Evolutionary conservation across 257 asterid genomes (phyloP).

Genomic region (Nicotiana tomentosiformis): DNA sequence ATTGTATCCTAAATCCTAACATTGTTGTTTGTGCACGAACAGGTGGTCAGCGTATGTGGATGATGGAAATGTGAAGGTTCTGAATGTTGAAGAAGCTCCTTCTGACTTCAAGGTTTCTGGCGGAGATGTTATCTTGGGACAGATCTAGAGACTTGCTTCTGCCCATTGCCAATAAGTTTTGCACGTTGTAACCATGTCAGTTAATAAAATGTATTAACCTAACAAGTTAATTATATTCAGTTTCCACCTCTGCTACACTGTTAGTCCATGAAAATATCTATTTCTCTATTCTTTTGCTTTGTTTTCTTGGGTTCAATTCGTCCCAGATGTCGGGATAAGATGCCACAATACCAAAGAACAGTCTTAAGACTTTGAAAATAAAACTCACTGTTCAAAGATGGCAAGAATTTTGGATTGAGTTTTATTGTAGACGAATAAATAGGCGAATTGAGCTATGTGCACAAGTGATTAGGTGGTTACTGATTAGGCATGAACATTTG

Average conservation of each 20-base stretch:
- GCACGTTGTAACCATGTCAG: background rate
- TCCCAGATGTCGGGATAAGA: background rate
- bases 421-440: too few species aligned
- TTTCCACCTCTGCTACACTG: background rate
- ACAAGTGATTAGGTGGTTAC: too few species aligned
- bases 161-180: background rate
- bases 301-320: too few species aligned
- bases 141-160: slow-evolving; percentile 42
- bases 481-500: too few species aligned
- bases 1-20: background rate
- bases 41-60: slow-evolving; percentile 97
- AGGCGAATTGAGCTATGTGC: too few species aligned
- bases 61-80: slow-evolving; percentile 74
- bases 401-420: background rate
- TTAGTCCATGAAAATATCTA: background rate
- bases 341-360: background rate
- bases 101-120: slow-evolving; percentile 88
- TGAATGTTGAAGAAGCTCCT: slow-evolving; percentile 81
- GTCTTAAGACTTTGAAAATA: background rate
- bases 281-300: too few species aligned
- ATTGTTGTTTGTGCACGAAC: background rate
- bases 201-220: background rate
- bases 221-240: background rate
- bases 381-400: background rate
- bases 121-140: slow-evolving; percentile 67